Conservation (phyloP, 1,139 yeast species). For the Pichia sp. region DNA sequence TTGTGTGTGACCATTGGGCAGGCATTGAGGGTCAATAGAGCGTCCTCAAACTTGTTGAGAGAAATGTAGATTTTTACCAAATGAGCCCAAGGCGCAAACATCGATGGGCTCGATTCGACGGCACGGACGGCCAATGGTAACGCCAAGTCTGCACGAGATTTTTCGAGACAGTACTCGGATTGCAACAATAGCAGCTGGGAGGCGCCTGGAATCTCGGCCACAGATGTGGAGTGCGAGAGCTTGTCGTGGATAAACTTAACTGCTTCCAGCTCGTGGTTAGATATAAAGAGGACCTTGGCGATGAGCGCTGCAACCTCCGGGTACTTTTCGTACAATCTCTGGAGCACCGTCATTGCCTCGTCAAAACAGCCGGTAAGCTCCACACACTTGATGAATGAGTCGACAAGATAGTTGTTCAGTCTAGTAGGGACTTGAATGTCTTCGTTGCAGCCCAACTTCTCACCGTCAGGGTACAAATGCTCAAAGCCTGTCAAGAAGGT, state of each 20-base stretch:
- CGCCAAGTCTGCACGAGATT: constrained; percentile 49
- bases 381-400: constrained; percentile 47
- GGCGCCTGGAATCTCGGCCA: constrained; percentile 37
- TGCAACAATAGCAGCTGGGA: constrained; percentile 47
- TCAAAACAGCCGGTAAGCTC: constrained; percentile 48
- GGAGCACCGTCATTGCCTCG: constrained; percentile 43
- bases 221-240: constrained; percentile 29
- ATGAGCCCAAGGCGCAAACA: constrained; percentile 52
- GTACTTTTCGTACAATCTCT: constrained; percentile 39
- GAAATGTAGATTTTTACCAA: constrained; percentile 50
- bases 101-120: constrained; percentile 53
- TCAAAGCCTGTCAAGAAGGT: constrained; percentile 47
- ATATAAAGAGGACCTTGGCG: constrained; percentile 44
- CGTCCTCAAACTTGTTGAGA: constrained; percentile 51
- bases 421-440: constrained; percentile 56
- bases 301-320: constrained; percentile 43
- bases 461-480: constrained; percentile 48
- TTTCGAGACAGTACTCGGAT: constrained; percentile 49
- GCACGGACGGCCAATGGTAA: constrained; percentile 52
- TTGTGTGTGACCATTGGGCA: constrained; percentile 62
- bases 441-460: constrained; percentile 51
- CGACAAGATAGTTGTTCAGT: constrained; percentile 49
- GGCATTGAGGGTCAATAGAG: constrained; percentile 52
- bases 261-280: constrained; percentile 50
- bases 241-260: constrained; percentile 47